Evolutionary conservation across 495 filamentous ascomycete genomes (phyloP), one percentile per base, ranked within the genome.

Genomic region (Xylaria sp.): DNA sequence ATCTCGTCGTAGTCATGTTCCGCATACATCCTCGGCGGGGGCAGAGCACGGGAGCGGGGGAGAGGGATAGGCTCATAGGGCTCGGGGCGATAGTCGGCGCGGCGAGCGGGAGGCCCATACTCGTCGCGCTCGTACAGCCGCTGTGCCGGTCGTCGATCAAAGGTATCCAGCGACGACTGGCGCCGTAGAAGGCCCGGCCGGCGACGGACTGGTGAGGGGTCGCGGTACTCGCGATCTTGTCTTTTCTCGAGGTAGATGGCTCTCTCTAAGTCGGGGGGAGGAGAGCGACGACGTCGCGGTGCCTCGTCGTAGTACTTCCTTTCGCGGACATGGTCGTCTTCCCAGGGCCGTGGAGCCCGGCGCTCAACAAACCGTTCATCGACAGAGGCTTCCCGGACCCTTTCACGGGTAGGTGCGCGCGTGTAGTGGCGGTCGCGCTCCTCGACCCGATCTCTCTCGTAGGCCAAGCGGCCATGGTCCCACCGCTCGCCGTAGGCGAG

Each of bases 1-100:
- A 93, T 91, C 63, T 93, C 90, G 24, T 86, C 85, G 73, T 76
- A 80, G 31, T 87, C 86, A 66, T 80, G 84, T 77, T 82, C 85
- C 61, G 75, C 88, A 74, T 86, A 90, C 61, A 80, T 82, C 78
- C 84, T 70, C 6, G 84, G 82, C 5, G 83, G 83, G 17, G 83
- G 82, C 40, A 85, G 72, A 4, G 77, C 84, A 71, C 77, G 78
- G 19, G 79, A 74, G 58, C 83, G 82, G 3, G 88, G 88, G 43
- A 89, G 79, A 1, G 88, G 88, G 52, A 88, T 84, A 1, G 83
- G 83, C 19, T 87, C 82, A 59, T 89, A 85, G 0, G 82, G 75
- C 1, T 87, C 85, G 4, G 83, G 76, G 44, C 83, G 80, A 74
- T 81, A 85, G 8, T 86, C 81, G 19, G 79, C 74, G 6, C 78